A percentile compares a stretch with the other conserved stretches of the same genome.
These are phyloP conservation scores for Mycena maculata DNA, from an alignment of 768 basidiomycete genomes.

Conservation along the genomic window DNA sequence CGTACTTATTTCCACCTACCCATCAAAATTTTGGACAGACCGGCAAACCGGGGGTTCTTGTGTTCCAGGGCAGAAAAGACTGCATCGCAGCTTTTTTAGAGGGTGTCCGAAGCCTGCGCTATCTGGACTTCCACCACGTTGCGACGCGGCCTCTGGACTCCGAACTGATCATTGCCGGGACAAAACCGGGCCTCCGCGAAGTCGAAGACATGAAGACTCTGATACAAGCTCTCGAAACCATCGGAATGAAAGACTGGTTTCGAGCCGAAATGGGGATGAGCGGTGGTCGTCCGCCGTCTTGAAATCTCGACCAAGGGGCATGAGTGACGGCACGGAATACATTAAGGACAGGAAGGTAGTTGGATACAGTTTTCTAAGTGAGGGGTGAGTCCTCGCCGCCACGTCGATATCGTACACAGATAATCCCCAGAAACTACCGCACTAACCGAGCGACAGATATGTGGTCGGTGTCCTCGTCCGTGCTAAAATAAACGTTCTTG, in stretches of 20 bases:
- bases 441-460: constrained; percentile 25
- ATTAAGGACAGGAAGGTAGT: constrained; percentile 19
- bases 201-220: constrained; percentile 50
- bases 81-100: constrained; percentile 52
- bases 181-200: constrained; percentile 49
- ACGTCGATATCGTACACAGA: not conserved
- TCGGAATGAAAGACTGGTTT: constrained; percentile 54
- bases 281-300: not conserved
- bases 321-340: not conserved
- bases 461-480: constrained; percentile 15
- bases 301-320: not conserved
- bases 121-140: constrained; percentile 58
- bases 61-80: constrained; percentile 52
- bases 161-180: constrained; percentile 39
- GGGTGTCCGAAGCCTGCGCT: constrained; percentile 53
- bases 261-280: constrained; percentile 50
- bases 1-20: not conserved
- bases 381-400: constrained; percentile 1
- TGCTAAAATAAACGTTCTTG: constrained; percentile 37
- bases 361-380: constrained; percentile 24
- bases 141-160: constrained; percentile 45
- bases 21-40: constrained; percentile 39
- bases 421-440: not conserved
- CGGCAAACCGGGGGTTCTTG: constrained; percentile 56
- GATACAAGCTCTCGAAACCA: constrained; percentile 43